Evolutionary conservation across 768 basidiomycete genomes (phyloP).

Genomic region (Psilocybe tampanensis): DNA sequence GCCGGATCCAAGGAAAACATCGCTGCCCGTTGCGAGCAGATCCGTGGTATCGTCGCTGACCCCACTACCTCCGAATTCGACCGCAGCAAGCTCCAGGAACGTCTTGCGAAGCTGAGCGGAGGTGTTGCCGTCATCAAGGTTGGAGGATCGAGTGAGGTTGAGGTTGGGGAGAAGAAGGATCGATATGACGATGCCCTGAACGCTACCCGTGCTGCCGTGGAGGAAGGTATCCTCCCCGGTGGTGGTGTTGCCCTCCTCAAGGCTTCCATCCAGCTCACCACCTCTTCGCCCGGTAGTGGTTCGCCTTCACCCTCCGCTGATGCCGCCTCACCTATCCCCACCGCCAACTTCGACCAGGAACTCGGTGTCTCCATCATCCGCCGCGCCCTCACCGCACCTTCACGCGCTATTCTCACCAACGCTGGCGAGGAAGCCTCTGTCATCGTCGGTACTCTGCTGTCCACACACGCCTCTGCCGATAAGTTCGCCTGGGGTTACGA

Average conservation of each 20-base stretch:
- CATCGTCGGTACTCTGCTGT: conserved; percentile 85
- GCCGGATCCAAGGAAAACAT: conserved; percentile 90
- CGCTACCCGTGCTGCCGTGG: conserved; percentile 97
- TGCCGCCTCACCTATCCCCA: conserved; percentile 69
- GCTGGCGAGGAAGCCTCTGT: conserved; percentile 95
- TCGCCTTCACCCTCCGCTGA: conserved; percentile 53
- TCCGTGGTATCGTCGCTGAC: conserved; percentile 82
- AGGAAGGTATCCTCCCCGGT: conserved; percentile 97
- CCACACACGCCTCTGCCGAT: conserved; percentile 68
- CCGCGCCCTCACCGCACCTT: conserved; percentile 80
- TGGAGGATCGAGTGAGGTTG: conserved; percentile 91
- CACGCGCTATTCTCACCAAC: conserved; percentile 88
- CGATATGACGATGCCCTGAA: conserved; percentile 96
- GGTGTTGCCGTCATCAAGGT: conserved; percentile 99
- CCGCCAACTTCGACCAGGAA: conserved; percentile 95
- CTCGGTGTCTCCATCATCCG: conserved; percentile 94
- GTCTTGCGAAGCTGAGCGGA: conserved; percentile 92
- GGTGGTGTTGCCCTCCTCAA: conserved; percentile 94
- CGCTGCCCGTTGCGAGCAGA: conserved; percentile 93
- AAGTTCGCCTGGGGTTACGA: conserved; percentile 53
- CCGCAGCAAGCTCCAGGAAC: conserved; percentile 93
- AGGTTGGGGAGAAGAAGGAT: conserved; percentile 99
- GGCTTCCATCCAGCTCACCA: conserved; percentile 72
- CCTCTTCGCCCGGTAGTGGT: conserved; percentile 49
- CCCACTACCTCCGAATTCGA: conserved; percentile 90